A percentile compares a stretch with the other conserved stretches of the same genome.
phyloP scores from a whole-genome alignment of 108 stramenopile species.

The Discostella pseudostelligera region DNA sequence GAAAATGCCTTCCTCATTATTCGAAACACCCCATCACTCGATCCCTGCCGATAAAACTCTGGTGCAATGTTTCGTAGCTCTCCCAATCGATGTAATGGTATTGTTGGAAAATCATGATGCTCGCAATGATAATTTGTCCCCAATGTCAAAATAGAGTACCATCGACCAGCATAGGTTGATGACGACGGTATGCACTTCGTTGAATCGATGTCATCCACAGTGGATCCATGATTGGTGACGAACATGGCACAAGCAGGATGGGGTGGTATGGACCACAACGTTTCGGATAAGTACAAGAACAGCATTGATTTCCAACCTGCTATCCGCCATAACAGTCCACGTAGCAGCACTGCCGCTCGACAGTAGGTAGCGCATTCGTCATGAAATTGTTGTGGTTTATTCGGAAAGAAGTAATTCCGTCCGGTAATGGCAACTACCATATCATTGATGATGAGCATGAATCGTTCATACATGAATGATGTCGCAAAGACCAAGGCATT shows the following conservation, averaged over 20 bases:
- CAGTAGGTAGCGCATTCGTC: conserved; percentile 63
- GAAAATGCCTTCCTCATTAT: conserved; percentile 68
- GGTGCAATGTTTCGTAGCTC: conserved; percentile 67
- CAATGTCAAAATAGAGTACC: conserved; percentile 70
- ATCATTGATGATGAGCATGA: conserved; percentile 71
- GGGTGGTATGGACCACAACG: conserved; percentile 76
- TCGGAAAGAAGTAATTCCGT: conserved; percentile 71
- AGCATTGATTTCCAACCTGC: conserved; percentile 67
- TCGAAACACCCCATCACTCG: conserved; percentile 49
- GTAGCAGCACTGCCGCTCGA: conserved; percentile 52
- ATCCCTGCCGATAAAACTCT: conserved; percentile 61
- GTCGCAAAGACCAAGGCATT: conserved; percentile 53
- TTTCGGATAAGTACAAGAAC: conserved; percentile 71
- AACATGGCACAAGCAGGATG: conserved; percentile 84
- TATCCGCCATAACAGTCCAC: conserved; percentile 41
- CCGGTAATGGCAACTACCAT: conserved; percentile 64
- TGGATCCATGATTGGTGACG: conserved; percentile 73
- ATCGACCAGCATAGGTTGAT: conserved; percentile 68
- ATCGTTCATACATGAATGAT: conserved; percentile 69
- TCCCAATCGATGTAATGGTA: conserved; percentile 68
- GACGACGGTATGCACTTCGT: conserved; percentile 54
- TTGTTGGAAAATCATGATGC: conserved; percentile 85
- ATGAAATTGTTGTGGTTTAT: conserved; percentile 76
- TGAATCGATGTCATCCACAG: conserved; percentile 1
- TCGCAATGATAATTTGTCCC: conserved; percentile 82